Evolutionary conservation across 2,329 filamentous ascomycete species (phyloP), one percentile per base, ranked within the genome.

Genomic region (Xylaria sp.): DNA sequence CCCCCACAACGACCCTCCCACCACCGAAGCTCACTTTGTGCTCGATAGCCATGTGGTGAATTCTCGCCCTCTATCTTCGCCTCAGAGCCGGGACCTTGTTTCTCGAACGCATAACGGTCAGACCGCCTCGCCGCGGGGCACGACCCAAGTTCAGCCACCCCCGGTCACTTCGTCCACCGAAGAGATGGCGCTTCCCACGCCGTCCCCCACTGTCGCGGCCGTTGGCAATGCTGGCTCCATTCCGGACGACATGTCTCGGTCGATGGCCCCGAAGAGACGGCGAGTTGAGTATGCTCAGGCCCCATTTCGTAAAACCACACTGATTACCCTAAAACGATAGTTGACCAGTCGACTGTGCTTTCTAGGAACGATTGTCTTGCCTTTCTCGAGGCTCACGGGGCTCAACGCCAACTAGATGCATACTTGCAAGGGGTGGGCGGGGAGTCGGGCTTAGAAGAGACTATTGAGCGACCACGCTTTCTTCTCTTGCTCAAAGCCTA

Each of bases 401-500:
- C 73, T 27, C 2, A 53, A 27, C 25, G 31, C 10, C 62, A 29
- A 25, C 42, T 77, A 9, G 63, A 65, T 15, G 4, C 4, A 10
- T 66, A 66, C n/a, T 20, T 73, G 25, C 42, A 56, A 31, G 22
- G 50, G 2, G 22, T 64, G 22, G 71, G 72, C 22, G 73, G 72
- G n/a, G 53, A 71, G 54, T 25, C 61, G 9, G 56, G 27, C 33
- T 69, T 76, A 22, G 76, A 76, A 61, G 69, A 56, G 44, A 72
- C 72, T 4, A 73, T 83, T 1, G 86, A 86, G 66, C 72, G 74
- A 50, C 79, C 79, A 27, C 83, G 90, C 33, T 80, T 88, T 38
- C 69, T 75, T n/a, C 81, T 91, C 7, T 78, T 94, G 13, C 73
- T 70, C 29, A 80, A 86, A 27, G 90, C 91, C 1, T 90, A 88